phyloP scores from a whole-genome alignment of 176 grass and related monocot genomes.

The Melocanna baccifera region DNA sequence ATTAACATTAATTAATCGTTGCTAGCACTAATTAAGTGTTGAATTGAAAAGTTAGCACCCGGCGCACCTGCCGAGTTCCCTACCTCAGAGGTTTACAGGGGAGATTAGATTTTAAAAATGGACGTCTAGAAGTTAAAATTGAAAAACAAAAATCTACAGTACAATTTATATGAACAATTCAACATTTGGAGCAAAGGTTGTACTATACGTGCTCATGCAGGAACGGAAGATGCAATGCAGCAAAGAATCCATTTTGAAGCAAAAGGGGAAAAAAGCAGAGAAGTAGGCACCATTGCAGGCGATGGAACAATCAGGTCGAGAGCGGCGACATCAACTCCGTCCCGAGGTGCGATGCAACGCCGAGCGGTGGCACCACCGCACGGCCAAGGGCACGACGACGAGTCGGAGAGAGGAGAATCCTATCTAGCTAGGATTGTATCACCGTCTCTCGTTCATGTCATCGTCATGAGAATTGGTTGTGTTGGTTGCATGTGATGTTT shows the following conservation, averaged over 20 bases:
- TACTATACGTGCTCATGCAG: not conserved
- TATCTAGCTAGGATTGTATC: not conserved
- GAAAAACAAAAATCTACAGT: rapidly evolving
- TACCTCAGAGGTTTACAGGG: rapidly evolving
- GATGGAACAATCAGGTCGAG: not conserved
- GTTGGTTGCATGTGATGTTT: not conserved
- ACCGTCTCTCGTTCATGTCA: not conserved
- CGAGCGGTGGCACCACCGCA: not conserved
- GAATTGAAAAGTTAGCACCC: too few relatives aligned
- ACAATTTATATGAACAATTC: too few relatives aligned
- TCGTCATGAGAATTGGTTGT: not conserved
- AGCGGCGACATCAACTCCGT: not conserved
- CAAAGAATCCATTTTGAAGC: not conserved
- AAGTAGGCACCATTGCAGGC: not conserved
- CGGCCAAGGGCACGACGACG: not conserved
- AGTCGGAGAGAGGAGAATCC: not conserved
- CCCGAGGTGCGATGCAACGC: not conserved
- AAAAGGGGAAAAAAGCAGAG: too few relatives aligned
- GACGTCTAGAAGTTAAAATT: too few relatives aligned
- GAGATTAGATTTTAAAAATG: too few relatives aligned
- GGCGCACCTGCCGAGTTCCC: too few relatives aligned
- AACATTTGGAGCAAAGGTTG: too few relatives aligned
- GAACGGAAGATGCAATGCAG: not conserved
- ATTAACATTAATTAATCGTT: too few relatives aligned
- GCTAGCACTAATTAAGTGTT: too few relatives aligned